These are phyloP conservation scores for Hygrophorus pudorinus DNA, from an alignment of 768 basidiomycete genomes.

Conservation along the genomic window DNA sequence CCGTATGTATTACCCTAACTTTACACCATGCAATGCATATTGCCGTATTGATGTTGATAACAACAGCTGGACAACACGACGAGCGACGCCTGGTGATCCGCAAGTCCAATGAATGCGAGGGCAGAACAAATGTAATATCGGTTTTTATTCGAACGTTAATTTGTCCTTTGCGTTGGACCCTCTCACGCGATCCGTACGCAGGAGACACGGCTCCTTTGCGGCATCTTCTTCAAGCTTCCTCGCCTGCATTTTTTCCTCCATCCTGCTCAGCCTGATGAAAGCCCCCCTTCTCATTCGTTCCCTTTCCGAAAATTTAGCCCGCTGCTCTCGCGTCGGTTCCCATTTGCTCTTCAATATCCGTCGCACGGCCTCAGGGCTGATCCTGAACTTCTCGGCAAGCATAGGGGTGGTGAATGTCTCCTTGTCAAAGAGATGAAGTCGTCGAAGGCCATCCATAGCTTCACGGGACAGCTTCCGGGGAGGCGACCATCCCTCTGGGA, in stretches of 20 bases:
- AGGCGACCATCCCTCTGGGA: conserved; percentile 68
- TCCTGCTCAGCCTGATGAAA: conserved; percentile 24
- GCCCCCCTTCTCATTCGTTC: conserved; percentile 38
- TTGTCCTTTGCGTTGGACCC: conserved; percentile 6
- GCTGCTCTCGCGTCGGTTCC: conserved; percentile 48
- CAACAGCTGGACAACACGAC: too few relatives aligned
- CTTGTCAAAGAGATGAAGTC: conserved; percentile 55
- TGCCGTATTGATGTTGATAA: too few relatives aligned
- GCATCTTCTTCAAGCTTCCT: not conserved
- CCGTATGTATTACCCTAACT: conserved; percentile 5
- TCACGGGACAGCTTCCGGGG: conserved; percentile 72
- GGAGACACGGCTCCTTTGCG: not conserved
- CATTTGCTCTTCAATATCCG: conserved; percentile 72
- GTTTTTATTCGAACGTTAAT: conserved; percentile 2
- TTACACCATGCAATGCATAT: too few relatives aligned
- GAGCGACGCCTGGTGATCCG: too few relatives aligned
- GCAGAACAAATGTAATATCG: too few relatives aligned
- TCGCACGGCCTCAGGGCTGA: conserved; percentile 73
- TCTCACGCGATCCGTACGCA: not conserved
- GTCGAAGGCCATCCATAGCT: conserved; percentile 73
- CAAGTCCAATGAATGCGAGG: too few relatives aligned
- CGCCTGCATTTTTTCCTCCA: conserved; percentile 34
- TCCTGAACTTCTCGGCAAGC: conserved; percentile 68
- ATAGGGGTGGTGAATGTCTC: conserved; percentile 52
- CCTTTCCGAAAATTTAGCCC: conserved; percentile 35